Evolutionary conservation across 139 green algal genomes (phyloP).

Genomic region (Chlorella ohadii): DNA sequence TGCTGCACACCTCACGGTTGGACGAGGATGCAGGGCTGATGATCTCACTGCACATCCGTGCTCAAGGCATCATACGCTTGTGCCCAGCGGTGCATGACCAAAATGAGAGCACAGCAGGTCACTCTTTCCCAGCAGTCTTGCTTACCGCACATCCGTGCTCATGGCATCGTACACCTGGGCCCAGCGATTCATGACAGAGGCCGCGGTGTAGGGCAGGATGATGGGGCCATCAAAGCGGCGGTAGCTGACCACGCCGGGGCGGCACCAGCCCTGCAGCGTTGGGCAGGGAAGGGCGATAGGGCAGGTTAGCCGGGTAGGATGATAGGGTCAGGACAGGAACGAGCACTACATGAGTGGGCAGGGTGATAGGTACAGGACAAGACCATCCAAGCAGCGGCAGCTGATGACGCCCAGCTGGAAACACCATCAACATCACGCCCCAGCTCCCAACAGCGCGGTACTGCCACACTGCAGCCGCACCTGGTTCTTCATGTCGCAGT

Average conservation of each 20-base stretch:
- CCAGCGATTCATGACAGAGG: constrained; percentile 47
- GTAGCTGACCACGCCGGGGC: constrained; percentile 31
- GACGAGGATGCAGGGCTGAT: too few species aligned
- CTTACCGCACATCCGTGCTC: constrained; percentile 39
- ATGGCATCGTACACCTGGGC: constrained; percentile 47
- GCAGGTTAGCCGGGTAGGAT: too few species aligned
- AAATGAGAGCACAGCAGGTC: too few species aligned
- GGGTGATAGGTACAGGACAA: not conserved
- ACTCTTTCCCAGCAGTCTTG: too few species aligned
- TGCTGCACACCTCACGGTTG: too few species aligned
- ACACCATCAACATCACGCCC: too few species aligned
- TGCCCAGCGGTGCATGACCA: not conserved
- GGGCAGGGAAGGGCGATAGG: not conserved
- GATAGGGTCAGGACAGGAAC: too few species aligned
- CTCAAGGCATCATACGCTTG: too few species aligned
- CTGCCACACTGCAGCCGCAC: not conserved
- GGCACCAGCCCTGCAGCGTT: constrained; percentile 27
- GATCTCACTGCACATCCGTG: too few species aligned
- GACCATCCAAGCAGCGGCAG: too few species aligned
- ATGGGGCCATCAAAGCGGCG: constrained; percentile 27
- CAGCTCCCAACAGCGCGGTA: not conserved
- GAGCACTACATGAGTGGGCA: too few species aligned
- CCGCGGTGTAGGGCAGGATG: constrained; percentile 39
- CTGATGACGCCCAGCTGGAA: too few species aligned
- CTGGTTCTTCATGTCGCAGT: constrained; percentile 29